Percentiles rank a stretch among this genome's conserved stretches.
Conservation (phyloP, 78 protist genomes). For the Corallochytrium limacisporum region DNA sequence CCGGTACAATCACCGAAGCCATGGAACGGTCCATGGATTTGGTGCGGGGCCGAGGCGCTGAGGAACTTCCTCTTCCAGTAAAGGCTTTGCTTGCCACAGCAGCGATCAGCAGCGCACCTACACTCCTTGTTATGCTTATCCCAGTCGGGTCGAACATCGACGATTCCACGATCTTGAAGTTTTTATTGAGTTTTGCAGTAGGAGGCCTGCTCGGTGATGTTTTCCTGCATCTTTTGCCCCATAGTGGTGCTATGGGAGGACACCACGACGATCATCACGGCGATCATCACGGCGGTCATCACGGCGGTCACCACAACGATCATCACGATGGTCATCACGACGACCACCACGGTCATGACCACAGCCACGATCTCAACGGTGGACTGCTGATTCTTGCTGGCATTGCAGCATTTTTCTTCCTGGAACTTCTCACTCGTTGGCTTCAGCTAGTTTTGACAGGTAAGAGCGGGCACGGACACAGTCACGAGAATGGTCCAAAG, state of each 20-base stretch:
- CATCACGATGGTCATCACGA: conserved; percentile 1
- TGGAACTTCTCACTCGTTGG: too few relatives aligned
- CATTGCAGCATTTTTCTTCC: conserved; percentile 7
- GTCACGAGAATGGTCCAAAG: not conserved
- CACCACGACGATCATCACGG: not conserved
- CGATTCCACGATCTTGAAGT: too few relatives aligned
- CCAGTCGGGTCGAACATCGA: too few relatives aligned
- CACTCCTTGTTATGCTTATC: too few relatives aligned
- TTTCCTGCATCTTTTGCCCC: conserved; percentile 56
- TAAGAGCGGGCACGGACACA: not conserved
- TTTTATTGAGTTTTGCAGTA: conserved; percentile 33
- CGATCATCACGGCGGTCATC: conserved; percentile 7
- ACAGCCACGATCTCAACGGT: conserved; percentile 1
- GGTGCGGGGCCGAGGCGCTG: too few relatives aligned
- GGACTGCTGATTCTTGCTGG: conserved; percentile 29
- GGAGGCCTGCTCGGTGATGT: conserved; percentile 64
- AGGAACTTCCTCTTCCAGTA: too few relatives aligned
- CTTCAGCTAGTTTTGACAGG: not conserved
- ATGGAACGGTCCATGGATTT: too few relatives aligned
- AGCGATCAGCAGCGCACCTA: too few relatives aligned
- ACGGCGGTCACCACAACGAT: not conserved
- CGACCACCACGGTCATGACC: conserved; percentile 1
- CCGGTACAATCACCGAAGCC: too few relatives aligned
- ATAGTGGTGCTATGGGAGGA: not conserved
- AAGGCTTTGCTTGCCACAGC: too few relatives aligned